Conservation (phyloP, 768 basidiomycete species). For the Cystofilobasidium macerans region DNA sequence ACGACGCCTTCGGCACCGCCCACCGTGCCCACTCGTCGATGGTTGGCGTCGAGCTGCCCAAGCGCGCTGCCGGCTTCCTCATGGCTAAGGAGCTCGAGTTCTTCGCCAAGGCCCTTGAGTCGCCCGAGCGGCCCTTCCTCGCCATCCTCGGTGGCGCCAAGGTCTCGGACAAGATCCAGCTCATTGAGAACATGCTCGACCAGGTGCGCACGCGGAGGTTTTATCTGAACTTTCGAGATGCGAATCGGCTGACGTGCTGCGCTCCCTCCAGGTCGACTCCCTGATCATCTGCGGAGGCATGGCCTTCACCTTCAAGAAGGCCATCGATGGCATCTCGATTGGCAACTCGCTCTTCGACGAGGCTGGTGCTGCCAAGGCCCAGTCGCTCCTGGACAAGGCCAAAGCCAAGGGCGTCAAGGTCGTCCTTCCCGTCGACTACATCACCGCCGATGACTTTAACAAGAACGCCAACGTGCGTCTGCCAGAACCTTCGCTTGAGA, state of each 20-base stretch:
- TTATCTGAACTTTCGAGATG: no score
- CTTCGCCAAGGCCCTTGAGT: constrained; percentile 89
- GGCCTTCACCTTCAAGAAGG: constrained; percentile 99
- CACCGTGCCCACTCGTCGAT: constrained; percentile 98
- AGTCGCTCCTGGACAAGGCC: constrained; percentile 74
- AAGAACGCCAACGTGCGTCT: constrained; percentile 66
- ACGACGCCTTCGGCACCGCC: constrained; percentile 97
- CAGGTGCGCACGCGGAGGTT: no score
- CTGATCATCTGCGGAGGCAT: constrained; percentile 96
- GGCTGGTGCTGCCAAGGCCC: constrained; percentile 77
- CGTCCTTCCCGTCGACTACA: constrained; percentile 88
- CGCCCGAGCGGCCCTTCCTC: constrained; percentile 87
- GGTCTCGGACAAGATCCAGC: constrained; percentile 95
- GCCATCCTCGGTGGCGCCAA: constrained; percentile 98
- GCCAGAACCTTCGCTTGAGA: no score
- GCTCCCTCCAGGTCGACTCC: constrained; percentile 91
- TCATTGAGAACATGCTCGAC: constrained; percentile 98
- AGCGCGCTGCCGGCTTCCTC: constrained; percentile 88
- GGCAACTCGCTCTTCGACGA: constrained; percentile 89
- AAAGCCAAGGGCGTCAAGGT: constrained; percentile 82
- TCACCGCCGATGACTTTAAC: constrained; percentile 90
- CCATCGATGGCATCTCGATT: constrained; percentile 65
- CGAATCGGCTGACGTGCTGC: constrained; percentile 96
- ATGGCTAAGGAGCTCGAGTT: constrained; percentile 98
- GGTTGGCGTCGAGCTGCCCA: constrained; percentile 87